phyloP scores from a whole-genome alignment of 768 basidiomycete genomes.

The Lactarius akahatsu region DNA sequence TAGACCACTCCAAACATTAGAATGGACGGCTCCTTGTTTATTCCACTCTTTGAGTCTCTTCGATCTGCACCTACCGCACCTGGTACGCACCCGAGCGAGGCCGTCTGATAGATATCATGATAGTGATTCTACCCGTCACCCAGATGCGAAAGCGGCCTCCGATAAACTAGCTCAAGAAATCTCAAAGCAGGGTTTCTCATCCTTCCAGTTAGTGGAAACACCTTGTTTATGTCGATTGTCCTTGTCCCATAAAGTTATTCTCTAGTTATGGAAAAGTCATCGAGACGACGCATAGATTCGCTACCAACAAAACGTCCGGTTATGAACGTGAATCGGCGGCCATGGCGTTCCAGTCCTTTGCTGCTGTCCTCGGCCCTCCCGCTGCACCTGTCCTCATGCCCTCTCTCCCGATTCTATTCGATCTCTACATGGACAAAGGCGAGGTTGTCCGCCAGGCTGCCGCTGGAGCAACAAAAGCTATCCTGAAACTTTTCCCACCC shows the following conservation, averaged over 20 bases:
- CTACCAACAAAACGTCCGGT: constrained; percentile 82
- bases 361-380: constrained; percentile 65
- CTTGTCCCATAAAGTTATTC: constrained; percentile 24
- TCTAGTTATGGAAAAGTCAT: constrained; percentile 64
- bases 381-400: constrained; percentile 73
- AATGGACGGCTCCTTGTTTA: constrained; percentile 44
- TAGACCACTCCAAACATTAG: constrained; percentile 47
- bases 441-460: constrained; percentile 86
- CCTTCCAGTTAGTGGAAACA: constrained; percentile 50
- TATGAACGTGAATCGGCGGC: constrained; percentile 87
- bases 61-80: constrained; percentile 41
- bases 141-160: constrained; percentile 83
- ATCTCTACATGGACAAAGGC: constrained; percentile 91
- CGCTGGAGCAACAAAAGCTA: constrained; percentile 74
- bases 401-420: constrained; percentile 73
- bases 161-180: constrained; percentile 77
- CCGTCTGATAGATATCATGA: background rate
- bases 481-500: constrained; percentile 80
- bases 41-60: constrained; percentile 45
- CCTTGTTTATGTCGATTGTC: constrained; percentile 27
- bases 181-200: constrained; percentile 58
- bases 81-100: constrained; percentile 32
- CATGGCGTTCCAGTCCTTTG: constrained; percentile 75
- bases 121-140: constrained; percentile 1
- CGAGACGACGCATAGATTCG: constrained; percentile 62